These are phyloP conservation scores for Puccinia polysora DNA, from an alignment of 1,284 basidiomycete genomes.

Conservation along the genomic window DNA sequence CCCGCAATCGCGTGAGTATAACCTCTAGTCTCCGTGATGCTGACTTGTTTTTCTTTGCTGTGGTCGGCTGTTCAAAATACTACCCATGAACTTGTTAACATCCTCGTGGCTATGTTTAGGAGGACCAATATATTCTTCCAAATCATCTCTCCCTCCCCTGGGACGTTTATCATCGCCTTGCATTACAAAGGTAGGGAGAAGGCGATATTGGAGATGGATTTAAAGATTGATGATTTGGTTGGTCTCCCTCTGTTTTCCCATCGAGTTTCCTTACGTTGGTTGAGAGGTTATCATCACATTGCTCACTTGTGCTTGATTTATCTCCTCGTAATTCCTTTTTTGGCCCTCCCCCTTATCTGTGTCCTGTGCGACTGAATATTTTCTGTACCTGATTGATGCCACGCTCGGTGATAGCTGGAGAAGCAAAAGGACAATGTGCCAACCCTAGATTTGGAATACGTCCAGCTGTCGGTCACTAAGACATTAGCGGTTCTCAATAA, in stretches of 20 bases:
- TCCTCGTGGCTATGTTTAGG: no score
- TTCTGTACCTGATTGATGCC: not conserved
- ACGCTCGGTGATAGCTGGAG: conserved; percentile 32
- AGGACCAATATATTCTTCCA: conserved; percentile 98
- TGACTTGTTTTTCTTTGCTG: no score
- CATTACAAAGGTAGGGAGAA: conserved; percentile 99
- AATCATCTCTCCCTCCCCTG: conserved; percentile 92
- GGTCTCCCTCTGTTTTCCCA: no score
- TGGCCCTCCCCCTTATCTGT: conserved; percentile 24
- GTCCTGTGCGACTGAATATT: not conserved
- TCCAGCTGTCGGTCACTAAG: conserved; percentile 92
- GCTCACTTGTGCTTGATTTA: no score
- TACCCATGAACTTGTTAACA: no score
- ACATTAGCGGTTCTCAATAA: conserved; percentile 70
- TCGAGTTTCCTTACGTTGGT: no score
- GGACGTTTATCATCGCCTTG: conserved; percentile 96
- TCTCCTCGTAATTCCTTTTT: conserved; percentile 63
- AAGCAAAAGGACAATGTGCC: conserved; percentile 99
- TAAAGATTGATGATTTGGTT: conserved; percentile 98
- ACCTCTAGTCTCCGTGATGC: no score
- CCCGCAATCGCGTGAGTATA: no score
- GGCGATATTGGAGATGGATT: conserved; percentile 98
- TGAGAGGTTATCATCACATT: no score
- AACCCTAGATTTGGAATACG: conserved; percentile 90
- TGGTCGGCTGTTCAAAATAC: no score